Conservation (phyloP, 1,284 basidiomycete species). For the Malassezia yamatoensis region DNA sequence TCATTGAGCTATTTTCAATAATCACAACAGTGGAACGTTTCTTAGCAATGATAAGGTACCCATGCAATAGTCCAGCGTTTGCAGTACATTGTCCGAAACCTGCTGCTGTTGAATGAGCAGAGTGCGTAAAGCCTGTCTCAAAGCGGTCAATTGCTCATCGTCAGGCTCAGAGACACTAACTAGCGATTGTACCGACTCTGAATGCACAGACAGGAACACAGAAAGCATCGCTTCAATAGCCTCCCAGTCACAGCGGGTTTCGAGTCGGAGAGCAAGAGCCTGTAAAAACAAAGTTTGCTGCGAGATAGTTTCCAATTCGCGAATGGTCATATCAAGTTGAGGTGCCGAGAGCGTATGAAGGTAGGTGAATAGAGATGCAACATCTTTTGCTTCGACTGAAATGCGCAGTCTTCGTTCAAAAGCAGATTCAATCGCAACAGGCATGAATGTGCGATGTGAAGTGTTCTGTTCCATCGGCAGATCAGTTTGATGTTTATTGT, state of each 20-base stretch:
- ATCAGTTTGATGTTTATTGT: neutral
- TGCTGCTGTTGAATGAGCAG: slow-evolving; percentile 28
- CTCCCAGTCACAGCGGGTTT: slow-evolving; percentile 80
- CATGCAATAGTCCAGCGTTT: slow-evolving; percentile 38
- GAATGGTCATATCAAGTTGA: slow-evolving; percentile 79
- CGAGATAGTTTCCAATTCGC: slow-evolving; percentile 60
- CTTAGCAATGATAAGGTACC: slow-evolving; percentile 39
- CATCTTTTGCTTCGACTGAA: slow-evolving; percentile 23
- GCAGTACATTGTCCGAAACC: slow-evolving; percentile 28
- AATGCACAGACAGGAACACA: slow-evolving; percentile 74
- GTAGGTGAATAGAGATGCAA: slow-evolving; percentile 62
- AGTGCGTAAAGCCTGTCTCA: slow-evolving; percentile 23
- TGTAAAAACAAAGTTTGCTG: slow-evolving; percentile 62
- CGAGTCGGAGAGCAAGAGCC: slow-evolving; percentile 64
- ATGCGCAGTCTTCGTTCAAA: slow-evolving; percentile 26
- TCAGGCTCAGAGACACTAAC: slow-evolving; percentile 17
- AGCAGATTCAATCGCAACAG: slow-evolving; percentile 24
- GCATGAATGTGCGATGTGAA: neutral
- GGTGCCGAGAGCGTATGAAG: slow-evolving; percentile 80
- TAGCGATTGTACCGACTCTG: slow-evolving; percentile 63
- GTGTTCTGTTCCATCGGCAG: neutral
- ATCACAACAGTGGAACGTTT: slow-evolving; percentile 29
- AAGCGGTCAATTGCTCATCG: slow-evolving; percentile 52
- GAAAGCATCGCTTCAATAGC: slow-evolving; percentile 80
- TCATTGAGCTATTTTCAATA: neutral